phyloP scores from a whole-genome alignment of 225 moss, liverwort and hornwort species.

The Neckera pumila region DNA sequence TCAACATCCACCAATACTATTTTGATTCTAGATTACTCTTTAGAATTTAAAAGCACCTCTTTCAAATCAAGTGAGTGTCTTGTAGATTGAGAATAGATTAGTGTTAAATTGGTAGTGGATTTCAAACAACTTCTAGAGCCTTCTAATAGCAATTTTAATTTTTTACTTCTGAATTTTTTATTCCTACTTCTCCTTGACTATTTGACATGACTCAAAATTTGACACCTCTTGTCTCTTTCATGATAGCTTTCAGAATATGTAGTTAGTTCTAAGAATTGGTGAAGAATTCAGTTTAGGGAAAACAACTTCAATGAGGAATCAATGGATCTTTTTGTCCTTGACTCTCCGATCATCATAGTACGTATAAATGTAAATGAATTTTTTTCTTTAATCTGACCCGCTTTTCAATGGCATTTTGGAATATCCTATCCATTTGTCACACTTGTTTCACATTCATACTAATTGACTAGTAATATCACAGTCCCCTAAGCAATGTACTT shows the following conservation, averaged over 20 bases:
- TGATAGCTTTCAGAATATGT: rapidly evolving
- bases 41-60: neutral
- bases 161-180: neutral
- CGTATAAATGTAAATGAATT: neutral
- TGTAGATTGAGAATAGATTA: neutral
- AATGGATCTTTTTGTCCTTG: neutral
- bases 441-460: neutral
- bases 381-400: rapidly evolving
- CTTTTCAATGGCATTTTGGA: too few relatives aligned
- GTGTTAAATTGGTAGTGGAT: neutral
- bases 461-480: too few relatives aligned
- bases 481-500: too few relatives aligned
- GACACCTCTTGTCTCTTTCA: rapidly evolving
- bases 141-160: neutral
- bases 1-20: neutral
- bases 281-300: rapidly evolving
- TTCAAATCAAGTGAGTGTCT: neutral
- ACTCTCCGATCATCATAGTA: rapidly evolving
- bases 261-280: neutral
- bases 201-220: neutral
- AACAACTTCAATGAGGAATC: neutral
- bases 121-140: neutral
- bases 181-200: neutral
- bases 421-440: neutral
- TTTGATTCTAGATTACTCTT: neutral